Evolutionary conservation across 257 asterid genomes (phyloP).

Genomic region (Lantana camara): DNA sequence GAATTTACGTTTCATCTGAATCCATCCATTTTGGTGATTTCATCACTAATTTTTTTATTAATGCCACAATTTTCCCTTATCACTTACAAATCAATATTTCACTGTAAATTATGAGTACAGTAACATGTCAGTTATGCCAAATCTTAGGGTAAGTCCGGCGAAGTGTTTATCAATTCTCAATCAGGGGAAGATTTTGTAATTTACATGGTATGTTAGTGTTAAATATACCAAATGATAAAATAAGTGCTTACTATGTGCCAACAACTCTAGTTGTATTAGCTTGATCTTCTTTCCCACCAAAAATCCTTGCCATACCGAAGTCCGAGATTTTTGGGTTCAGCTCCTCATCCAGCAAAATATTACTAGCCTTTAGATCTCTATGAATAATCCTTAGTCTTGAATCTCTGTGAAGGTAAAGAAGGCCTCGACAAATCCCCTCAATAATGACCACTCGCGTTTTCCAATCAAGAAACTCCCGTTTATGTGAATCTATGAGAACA

Average conservation of each 20-base stretch:
- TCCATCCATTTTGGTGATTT: too few species aligned
- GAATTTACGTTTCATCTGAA: too few species aligned
- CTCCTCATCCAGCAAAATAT: slow-evolving; percentile 36
- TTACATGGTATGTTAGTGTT: too few species aligned
- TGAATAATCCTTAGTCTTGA: slow-evolving; percentile 30
- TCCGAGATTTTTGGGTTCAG: slow-evolving; percentile 42
- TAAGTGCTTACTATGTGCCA: slow-evolving; percentile 51
- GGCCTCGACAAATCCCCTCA: slow-evolving; percentile 43
- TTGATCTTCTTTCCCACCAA: slow-evolving; percentile 34
- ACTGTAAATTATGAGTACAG: too few species aligned
- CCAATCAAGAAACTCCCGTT: slow-evolving; percentile 36
- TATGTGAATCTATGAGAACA: slow-evolving; percentile 24
- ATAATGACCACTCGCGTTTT: slow-evolving; percentile 28
- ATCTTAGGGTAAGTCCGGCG: too few species aligned
- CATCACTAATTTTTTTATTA: too few species aligned
- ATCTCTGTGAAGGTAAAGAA: slow-evolving; percentile 49
- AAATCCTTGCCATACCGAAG: slow-evolving; percentile 48
- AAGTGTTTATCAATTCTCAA: too few species aligned
- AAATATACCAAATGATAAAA: neutral
- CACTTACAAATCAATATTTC: too few species aligned
- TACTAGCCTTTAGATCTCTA: slow-evolving; percentile 37
- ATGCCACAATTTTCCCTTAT: too few species aligned
- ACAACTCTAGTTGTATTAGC: slow-evolving; percentile 43
- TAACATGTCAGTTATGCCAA: too few species aligned
- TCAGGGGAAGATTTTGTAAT: too few species aligned